These are phyloP conservation scores for Neckera pumila DNA, from an alignment of 225 moss, liverwort and hornwort genomes.

Conservation along the genomic window DNA sequence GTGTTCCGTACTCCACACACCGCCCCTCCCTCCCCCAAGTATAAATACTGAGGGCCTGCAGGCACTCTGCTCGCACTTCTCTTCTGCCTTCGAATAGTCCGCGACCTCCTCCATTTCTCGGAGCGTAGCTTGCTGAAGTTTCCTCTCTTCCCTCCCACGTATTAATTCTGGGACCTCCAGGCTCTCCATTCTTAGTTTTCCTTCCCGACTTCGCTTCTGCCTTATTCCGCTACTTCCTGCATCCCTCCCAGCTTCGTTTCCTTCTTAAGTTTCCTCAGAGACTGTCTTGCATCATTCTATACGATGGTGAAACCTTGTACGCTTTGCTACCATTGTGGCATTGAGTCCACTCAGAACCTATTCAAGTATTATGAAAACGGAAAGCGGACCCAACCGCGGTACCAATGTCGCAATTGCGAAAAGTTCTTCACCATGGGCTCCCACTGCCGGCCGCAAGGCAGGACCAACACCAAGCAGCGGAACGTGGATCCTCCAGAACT, in stretches of 20 bases:
- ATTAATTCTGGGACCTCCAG: too few relatives aligned
- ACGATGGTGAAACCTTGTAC: neutral
- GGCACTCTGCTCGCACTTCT: too few relatives aligned
- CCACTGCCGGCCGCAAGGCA: fast-evolving
- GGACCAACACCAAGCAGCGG: neutral
- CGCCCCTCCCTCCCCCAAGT: neutral
- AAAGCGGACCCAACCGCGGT: neutral
- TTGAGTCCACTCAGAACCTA: neutral
- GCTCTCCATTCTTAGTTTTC: too few relatives aligned
- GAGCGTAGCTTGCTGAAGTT: too few relatives aligned
- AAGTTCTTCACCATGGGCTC: neutral
- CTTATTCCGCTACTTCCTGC: too few relatives aligned
- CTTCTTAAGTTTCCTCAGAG: neutral
- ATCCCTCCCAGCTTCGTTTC: neutral
- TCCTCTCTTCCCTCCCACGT: too few relatives aligned
- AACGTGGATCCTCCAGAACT: neutral
- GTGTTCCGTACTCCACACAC: neutral
- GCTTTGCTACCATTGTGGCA: neutral
- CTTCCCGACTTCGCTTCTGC: too few relatives aligned
- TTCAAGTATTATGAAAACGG: neutral
- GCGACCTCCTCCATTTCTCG: too few relatives aligned
- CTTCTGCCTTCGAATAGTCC: too few relatives aligned
- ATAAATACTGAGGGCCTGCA: neutral
- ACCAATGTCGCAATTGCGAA: neutral
- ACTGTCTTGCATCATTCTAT: too few relatives aligned